Evolutionary conservation across 805 yeast species (phyloP).

Genomic region (Cyberlindnera sargentensis): DNA sequence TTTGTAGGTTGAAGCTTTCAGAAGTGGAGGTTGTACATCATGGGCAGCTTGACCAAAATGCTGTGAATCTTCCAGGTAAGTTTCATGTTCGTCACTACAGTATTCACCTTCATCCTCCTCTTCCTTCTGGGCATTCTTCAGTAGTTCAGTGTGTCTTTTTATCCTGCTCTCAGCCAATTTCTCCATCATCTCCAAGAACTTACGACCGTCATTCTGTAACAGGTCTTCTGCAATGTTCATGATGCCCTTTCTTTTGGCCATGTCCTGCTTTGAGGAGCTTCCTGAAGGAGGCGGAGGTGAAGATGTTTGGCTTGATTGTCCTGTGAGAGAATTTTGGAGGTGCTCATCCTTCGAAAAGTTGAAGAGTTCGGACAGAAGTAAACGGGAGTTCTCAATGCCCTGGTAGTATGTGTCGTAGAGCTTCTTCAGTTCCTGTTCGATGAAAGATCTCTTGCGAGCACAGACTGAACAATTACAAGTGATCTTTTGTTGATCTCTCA

Average conservation of each 20-base stretch:
- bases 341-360: slow-evolving; percentile 6
- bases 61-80: slow-evolving; percentile 5
- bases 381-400: slow-evolving; percentile 13
- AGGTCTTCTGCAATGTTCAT: slow-evolving; percentile 73
- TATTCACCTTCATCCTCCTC: slow-evolving; percentile 24
- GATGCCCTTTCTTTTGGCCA: slow-evolving; percentile 32
- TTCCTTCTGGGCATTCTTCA: slow-evolving; percentile 18
- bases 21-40: background rate
- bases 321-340: background rate
- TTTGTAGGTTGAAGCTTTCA: slow-evolving; percentile 3
- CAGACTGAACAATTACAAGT: slow-evolving; percentile 71
- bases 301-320: background rate
- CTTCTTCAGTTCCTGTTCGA: slow-evolving; percentile 70
- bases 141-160: slow-evolving; percentile 20
- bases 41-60: slow-evolving; percentile 3
- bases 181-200: slow-evolving; percentile 76
- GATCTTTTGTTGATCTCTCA: slow-evolving; percentile 51
- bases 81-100: slow-evolving; percentile 21
- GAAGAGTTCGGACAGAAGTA: slow-evolving; percentile 9
- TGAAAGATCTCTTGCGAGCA: slow-evolving; percentile 62
- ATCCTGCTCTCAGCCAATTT: slow-evolving; percentile 51
- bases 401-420: slow-evolving; percentile 65
- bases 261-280: slow-evolving; percentile 1
- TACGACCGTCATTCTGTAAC: slow-evolving; percentile 68
- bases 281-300: slow-evolving; percentile 1